Evolutionary conservation across 129 eudicot species (phyloP).

Genomic region (Saussurea involucrata): DNA sequence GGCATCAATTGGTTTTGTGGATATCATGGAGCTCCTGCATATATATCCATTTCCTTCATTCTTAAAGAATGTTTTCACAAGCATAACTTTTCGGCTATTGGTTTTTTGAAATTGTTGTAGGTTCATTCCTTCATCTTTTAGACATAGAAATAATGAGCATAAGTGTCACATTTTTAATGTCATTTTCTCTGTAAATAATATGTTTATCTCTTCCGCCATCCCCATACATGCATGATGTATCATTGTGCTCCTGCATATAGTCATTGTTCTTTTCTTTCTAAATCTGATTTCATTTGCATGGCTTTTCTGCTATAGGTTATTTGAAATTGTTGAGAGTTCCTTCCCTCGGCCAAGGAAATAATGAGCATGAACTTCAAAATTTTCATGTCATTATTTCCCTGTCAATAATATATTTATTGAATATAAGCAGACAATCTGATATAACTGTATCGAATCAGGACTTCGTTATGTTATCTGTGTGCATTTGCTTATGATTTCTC

Average conservation of each 20-base stretch:
- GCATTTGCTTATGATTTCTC: conserved; percentile 2
- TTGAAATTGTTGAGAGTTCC: background rate
- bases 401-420: background rate
- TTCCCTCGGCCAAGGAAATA: background rate
- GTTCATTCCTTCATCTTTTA: background rate
- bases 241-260: background rate
- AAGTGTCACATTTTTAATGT: background rate
- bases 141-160: background rate
- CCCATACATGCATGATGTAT: background rate
- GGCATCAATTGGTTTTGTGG: background rate
- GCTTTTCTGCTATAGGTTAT: background rate
- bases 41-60: background rate
- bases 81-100: background rate
- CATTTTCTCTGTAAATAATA: background rate
- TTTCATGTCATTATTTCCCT: background rate
- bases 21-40: background rate
- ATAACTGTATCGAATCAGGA: background rate
- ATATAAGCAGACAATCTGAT: background rate
- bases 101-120: background rate
- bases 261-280: background rate
- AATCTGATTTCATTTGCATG: background rate
- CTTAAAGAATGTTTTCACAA: background rate
- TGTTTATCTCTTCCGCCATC: background rate
- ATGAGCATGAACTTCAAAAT: background rate
- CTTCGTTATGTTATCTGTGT: background rate